phyloP scores from a whole-genome alignment of 305 asterid genomes.

The Fraxinus sp. region DNA sequence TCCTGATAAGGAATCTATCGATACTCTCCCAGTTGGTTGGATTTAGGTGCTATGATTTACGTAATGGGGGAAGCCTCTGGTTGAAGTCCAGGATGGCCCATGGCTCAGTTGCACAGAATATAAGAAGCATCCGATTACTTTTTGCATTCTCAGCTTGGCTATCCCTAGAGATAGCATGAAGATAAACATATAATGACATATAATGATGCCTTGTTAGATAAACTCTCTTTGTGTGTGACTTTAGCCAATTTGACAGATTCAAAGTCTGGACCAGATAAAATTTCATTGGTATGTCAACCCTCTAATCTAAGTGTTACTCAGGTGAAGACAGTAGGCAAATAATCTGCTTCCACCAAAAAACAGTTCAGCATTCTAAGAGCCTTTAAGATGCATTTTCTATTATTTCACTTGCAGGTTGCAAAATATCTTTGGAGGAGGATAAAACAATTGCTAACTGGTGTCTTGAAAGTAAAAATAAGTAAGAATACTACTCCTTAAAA shows the following conservation, averaged over 20 bases:
- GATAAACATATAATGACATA: no score
- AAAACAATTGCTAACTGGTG: not conserved
- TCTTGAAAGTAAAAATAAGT: not conserved
- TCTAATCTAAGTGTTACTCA: not conserved
- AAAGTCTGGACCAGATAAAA: not conserved
- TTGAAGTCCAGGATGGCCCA: not conserved
- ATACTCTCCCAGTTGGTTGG: not conserved
- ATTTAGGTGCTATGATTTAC: not conserved
- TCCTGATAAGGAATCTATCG: not conserved
- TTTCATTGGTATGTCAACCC: not conserved
- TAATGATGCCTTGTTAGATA: no score
- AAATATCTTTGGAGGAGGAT: not conserved
- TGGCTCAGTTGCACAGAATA: not conserved
- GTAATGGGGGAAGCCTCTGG: not conserved
- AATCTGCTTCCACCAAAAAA: not conserved
- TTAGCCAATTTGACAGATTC: no score
- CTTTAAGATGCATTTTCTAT: not conserved
- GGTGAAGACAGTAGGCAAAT: not conserved
- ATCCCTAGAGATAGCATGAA: no score
- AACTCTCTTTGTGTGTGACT: not conserved
- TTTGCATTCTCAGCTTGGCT: no score
- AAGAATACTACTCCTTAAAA: not conserved
- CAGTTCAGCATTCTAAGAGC: not conserved
- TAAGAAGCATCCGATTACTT: not conserved
- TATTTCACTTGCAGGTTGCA: not conserved